A percentile compares a stretch with the other conserved stretches of the same genome.
phyloP scores from a whole-genome alignment of 2,329 filamentous ascomycete species.

The Aspergillus fischeri region DNA sequence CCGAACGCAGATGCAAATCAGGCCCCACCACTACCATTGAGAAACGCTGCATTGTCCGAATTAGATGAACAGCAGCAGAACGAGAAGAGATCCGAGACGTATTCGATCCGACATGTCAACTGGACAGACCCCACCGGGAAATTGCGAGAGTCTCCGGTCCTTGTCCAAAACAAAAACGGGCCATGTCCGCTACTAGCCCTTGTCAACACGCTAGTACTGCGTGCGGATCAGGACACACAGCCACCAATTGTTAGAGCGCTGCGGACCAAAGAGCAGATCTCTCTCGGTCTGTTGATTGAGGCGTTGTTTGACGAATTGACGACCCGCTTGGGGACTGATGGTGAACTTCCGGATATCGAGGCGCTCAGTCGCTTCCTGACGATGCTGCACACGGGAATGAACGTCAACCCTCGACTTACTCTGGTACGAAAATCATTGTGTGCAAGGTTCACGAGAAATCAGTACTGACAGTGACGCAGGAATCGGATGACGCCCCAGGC shows the following conservation, averaged over 20 bases:
- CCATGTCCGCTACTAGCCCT: conserved; percentile 90
- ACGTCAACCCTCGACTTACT: conserved; percentile 88
- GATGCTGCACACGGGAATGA: conserved; percentile 92
- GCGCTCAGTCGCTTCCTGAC: conserved; percentile 86
- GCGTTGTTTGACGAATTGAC: conserved; percentile 92
- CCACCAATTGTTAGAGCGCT: conserved; percentile 76
- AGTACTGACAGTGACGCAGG: conserved; percentile 37
- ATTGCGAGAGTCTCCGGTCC: conserved; percentile 73
- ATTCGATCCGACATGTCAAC: conserved; percentile 85
- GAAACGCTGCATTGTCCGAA: conserved; percentile 19
- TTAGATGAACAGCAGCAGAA: conserved; percentile 32
- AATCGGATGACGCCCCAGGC: conserved; percentile 49
- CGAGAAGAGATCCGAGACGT: conserved; percentile 66
- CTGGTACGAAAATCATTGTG: conserved; percentile 39
- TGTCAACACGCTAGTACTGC: conserved; percentile 85
- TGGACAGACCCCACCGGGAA: conserved; percentile 71
- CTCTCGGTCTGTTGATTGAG: conserved; percentile 77
- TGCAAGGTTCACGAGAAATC: conserved; percentile 12
- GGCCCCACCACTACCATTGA: conserved; percentile 2
- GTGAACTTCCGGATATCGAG: conserved; percentile 75
- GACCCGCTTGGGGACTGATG: conserved; percentile 64
- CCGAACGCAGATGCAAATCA: conserved; percentile 1
- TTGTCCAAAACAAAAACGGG: conserved; percentile 90
- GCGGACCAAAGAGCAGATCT: conserved; percentile 78
- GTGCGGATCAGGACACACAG: conserved; percentile 63